phyloP scores from a whole-genome alignment of 176 grass and related monocot species.

The barley (Hordeum vulgare) region DNA sequence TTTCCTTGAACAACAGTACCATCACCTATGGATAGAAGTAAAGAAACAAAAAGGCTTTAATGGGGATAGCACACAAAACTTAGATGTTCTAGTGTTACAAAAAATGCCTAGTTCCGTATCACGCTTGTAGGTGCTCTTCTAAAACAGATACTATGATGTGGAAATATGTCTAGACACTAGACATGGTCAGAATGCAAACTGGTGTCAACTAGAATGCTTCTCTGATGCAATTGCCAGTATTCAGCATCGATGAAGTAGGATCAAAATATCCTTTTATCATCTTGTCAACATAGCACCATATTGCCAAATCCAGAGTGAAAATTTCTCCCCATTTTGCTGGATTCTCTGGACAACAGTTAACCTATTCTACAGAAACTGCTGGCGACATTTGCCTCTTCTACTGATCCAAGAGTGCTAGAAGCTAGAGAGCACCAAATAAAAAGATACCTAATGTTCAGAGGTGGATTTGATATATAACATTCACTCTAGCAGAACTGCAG shows the following conservation, averaged over 20 bases:
- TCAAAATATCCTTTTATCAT: neutral
- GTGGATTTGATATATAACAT: neutral
- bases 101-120: neutral
- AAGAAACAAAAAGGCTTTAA: slow-evolving; percentile 12
- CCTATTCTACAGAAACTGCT: neutral
- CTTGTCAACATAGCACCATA: neutral
- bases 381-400: neutral
- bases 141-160: neutral
- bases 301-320: neutral
- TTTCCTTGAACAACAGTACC: slow-evolving; percentile 29
- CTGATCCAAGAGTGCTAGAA: slow-evolving; percentile 5
- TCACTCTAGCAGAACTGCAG: neutral
- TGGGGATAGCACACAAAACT: slow-evolving; percentile 1
- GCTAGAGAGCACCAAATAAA: neutral
- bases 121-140: neutral
- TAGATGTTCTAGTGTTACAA: neutral
- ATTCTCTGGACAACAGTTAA: slow-evolving; percentile 9
- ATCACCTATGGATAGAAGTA: slow-evolving; percentile 23
- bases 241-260: slow-evolving; percentile 14
- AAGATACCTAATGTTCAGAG: neutral
- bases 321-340: neutral
- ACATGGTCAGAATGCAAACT: neutral
- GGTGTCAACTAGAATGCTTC: neutral
- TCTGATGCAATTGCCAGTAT: neutral
- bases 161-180: neutral